phyloP scores from a whole-genome alignment of 805 yeast species.

The Ogataea trehalophila region DNA sequence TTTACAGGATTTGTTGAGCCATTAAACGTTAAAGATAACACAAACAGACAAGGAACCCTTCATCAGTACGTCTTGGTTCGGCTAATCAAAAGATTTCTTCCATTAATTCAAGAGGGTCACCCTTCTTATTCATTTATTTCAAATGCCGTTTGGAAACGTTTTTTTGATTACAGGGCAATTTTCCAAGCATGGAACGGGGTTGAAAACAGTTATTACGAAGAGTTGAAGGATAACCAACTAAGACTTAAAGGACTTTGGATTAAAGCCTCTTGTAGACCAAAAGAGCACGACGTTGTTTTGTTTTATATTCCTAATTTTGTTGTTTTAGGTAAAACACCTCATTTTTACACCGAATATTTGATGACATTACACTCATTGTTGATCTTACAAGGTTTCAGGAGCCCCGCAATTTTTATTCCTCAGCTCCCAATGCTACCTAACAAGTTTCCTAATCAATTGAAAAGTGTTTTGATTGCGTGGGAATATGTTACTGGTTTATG shows the following conservation, averaged over 20 bases:
- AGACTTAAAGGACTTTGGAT: slow-evolving; percentile 19
- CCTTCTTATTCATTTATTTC: slow-evolving; percentile 27
- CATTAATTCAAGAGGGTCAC: slow-evolving; percentile 2
- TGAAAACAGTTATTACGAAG: slow-evolving; percentile 28
- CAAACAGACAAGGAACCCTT: slow-evolving; percentile 28
- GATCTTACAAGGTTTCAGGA: slow-evolving; percentile 43
- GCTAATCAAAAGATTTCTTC: slow-evolving; percentile 17
- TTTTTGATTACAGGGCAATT: slow-evolving; percentile 28
- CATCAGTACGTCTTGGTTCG: slow-evolving; percentile 22
- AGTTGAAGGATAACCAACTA: slow-evolving; percentile 4
- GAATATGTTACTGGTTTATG: slow-evolving; percentile 17
- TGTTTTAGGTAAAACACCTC: slow-evolving; percentile 30
- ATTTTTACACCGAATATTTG: slow-evolving; percentile 42
- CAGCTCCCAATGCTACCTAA: slow-evolving; percentile 21
- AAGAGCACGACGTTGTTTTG: slow-evolving; percentile 36
- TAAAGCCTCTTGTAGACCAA: slow-evolving; percentile 30
- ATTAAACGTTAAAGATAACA: slow-evolving; percentile 23
- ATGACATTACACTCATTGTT: slow-evolving; percentile 37
- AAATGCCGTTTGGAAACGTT: slow-evolving; percentile 27
- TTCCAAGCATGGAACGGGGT: slow-evolving; percentile 32
- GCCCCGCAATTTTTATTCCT: slow-evolving; percentile 41
- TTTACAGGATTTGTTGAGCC: slow-evolving; percentile 30
- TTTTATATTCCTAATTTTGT: slow-evolving; percentile 44
- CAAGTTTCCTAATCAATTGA: slow-evolving; percentile 25
- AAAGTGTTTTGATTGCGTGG: slow-evolving; percentile 30